Evolutionary conservation across 805 yeast species (phyloP), one percentile per base, ranked within the genome.

Genomic region (Brettanomyces nanus): DNA sequence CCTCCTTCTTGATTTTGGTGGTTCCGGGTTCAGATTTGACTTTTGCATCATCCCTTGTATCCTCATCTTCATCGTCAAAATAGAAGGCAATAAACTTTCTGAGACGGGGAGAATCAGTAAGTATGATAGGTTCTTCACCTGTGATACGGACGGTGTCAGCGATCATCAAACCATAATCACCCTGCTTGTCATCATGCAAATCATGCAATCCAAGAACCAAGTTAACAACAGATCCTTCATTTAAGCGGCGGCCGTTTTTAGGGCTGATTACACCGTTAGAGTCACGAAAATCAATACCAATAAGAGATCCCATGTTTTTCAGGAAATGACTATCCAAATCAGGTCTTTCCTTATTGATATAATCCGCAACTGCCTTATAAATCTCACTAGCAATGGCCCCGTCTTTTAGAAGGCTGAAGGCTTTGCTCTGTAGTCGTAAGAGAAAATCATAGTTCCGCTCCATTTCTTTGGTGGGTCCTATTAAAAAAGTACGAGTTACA

Each of bases 241-340:
- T 70, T 36, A 90, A 63, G 18, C 57, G 62, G 47, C 90, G 69
- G 28, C 80, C 83, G 56, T 77, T 82, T 51, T 84, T 87, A 19
- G 74, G 69, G 52, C 82, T 84, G 38, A 90, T 64, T 14, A 86
- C 68, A 45, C 84, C 75, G 2, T 80, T 65, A 1, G 89, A 70
- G 58, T 87, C 96, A 60, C 95, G 73, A 53, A 85, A 85, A 52
- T 86, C 96, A 44, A 90, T 71, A 42, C 97, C 97, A 40, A 85
- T 80, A 40, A 85, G 67, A 73, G 92, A 85, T 37, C 97, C 97
- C 45, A 80, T 73, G 51, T 85, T 85, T 53, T 83, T 83, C 35
- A 87, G 70, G 47, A 87, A 81, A 49, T 73, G 65, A 19, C 63
- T 53, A 26, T 68, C 77, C 49, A 90, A 64, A 17, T 77, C 85